Percentiles rank a stretch among this genome's conserved stretches.
Evolutionary conservation across 192 early-diverging fungal species (phyloP).

Genomic region (Coemansia sp.): DNA sequence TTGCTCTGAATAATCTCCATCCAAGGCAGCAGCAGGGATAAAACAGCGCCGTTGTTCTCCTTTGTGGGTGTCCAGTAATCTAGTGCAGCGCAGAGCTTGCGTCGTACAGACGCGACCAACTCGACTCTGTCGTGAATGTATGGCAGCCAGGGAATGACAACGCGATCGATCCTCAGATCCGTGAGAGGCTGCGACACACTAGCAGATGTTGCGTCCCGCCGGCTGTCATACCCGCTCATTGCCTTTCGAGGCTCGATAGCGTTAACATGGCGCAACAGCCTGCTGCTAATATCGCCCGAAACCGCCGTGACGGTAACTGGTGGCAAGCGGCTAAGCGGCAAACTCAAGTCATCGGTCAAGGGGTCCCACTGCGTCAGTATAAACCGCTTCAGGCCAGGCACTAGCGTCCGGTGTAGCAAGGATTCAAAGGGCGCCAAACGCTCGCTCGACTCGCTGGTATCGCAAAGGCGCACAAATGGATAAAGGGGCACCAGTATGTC

Average conservation of each 20-base stretch:
- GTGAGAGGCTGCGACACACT: constrained; percentile 1
- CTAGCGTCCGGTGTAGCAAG: constrained; percentile 25
- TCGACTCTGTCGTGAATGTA: constrained; percentile 36
- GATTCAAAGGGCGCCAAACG: constrained; percentile 46
- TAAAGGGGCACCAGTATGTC: constrained; percentile 23
- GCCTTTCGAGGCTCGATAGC: constrained; percentile 25
- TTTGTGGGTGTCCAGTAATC: constrained; percentile 39
- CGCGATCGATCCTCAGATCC: constrained; percentile 30
- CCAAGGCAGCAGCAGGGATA: constrained; percentile 37
- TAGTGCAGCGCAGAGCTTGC: constrained; percentile 49
- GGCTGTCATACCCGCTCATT: constrained; percentile 16
- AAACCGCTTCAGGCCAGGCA: constrained; percentile 44
- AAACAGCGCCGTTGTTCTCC: constrained; percentile 28
- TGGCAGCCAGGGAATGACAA: constrained; percentile 50
- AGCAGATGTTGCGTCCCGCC: not conserved
- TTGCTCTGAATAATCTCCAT: constrained; percentile 35
- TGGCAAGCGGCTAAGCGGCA: constrained; percentile 26
- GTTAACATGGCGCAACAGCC: constrained; percentile 30
- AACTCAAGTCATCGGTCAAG: constrained; percentile 25
- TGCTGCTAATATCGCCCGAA: constrained; percentile 21
- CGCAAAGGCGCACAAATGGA: constrained; percentile 11
- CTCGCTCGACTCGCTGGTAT: not conserved
- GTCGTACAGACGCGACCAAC: constrained; percentile 34
- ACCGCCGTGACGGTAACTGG: constrained; percentile 9
- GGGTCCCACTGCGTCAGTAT: constrained; percentile 46